Evolutionary conservation across 306 rosid species (phyloP).

Genomic region (Gillenia trifoliata): DNA sequence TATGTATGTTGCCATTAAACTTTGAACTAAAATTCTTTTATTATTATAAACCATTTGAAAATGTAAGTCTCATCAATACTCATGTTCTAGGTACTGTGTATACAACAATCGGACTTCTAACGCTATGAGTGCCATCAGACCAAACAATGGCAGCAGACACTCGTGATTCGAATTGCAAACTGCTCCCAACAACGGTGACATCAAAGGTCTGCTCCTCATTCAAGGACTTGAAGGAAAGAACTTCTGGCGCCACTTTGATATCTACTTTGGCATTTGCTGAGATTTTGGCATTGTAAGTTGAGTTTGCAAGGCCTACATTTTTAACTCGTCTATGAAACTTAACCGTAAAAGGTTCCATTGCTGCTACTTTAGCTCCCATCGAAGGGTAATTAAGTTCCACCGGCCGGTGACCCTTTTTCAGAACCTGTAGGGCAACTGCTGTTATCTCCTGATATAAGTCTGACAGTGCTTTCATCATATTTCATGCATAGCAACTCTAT

Average conservation of each 20-base stretch:
- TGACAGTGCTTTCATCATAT: not conserved
- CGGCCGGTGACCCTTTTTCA: constrained; percentile 8
- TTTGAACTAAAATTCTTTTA: too few species aligned
- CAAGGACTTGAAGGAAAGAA: too few species aligned
- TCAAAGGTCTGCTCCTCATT: not conserved
- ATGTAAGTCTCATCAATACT: too few species aligned
- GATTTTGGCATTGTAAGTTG: too few species aligned
- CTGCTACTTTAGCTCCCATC: constrained; percentile 5
- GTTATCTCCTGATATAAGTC: not conserved
- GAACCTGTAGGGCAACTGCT: not conserved
- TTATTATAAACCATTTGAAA: too few species aligned
- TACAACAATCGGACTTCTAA: constrained; percentile 19
- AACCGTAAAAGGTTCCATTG: not conserved
- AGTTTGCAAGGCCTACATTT: constrained; percentile 10
- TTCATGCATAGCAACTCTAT: constrained; percentile 21
- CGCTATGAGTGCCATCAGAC: constrained; percentile 13
- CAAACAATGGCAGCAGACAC: constrained; percentile 9
- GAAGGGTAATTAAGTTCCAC: constrained; percentile 23
- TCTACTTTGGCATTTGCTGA: too few species aligned
- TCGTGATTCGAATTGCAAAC: not conserved
- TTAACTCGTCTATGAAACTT: constrained; percentile 17
- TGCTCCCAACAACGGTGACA: constrained; percentile 3
- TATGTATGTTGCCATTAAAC: too few species aligned
- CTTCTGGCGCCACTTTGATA: too few species aligned
- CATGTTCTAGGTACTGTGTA: not conserved